Percentiles rank a stretch among this genome's conserved stretches.
These are phyloP conservation scores for Boletus vinaceobasis DNA, from an alignment of 768 basidiomycete species.

Conservation along the genomic window DNA sequence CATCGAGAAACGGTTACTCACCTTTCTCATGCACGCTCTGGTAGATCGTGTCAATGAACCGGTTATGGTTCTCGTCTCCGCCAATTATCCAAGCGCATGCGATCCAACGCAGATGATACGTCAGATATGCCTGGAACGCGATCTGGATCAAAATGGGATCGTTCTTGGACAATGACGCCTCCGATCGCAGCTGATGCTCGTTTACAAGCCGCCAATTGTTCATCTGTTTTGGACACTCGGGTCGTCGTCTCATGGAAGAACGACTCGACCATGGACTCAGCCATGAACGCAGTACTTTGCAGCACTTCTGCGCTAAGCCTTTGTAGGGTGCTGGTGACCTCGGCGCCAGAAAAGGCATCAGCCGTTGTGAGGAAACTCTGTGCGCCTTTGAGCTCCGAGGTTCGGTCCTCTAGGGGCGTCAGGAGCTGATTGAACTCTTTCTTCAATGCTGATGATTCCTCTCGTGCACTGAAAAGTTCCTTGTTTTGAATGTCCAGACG, in stretches of 20 bases:
- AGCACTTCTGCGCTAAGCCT: constrained; percentile 47
- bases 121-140: constrained; percentile 32
- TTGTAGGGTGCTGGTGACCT: constrained; percentile 43
- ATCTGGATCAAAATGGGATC: constrained; percentile 38
- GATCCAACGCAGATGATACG: constrained; percentile 28
- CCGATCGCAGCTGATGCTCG: constrained; percentile 22
- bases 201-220: constrained; percentile 24
- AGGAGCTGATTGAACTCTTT: constrained; percentile 27
- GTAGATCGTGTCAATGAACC: constrained; percentile 31
- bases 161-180: constrained; percentile 20
- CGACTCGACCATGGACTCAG: constrained; percentile 45
- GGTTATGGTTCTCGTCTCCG: constrained; percentile 22
- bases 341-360: constrained; percentile 42
- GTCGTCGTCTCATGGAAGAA: constrained; percentile 27
- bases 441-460: constrained; percentile 28
- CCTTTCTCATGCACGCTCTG: constrained; percentile 34
- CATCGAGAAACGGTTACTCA: constrained; percentile 17
- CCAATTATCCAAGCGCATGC: constrained; percentile 29
- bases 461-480: constrained; percentile 20
- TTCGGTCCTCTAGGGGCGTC: constrained; percentile 38
- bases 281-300: constrained; percentile 46
- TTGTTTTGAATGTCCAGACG: constrained; percentile 19
- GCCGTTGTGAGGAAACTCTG: constrained; percentile 45
- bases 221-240: constrained; percentile 13
- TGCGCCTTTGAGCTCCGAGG: constrained; percentile 42